Conservation (phyloP, 345 rosid species). For the Combretum micranthum region DNA sequence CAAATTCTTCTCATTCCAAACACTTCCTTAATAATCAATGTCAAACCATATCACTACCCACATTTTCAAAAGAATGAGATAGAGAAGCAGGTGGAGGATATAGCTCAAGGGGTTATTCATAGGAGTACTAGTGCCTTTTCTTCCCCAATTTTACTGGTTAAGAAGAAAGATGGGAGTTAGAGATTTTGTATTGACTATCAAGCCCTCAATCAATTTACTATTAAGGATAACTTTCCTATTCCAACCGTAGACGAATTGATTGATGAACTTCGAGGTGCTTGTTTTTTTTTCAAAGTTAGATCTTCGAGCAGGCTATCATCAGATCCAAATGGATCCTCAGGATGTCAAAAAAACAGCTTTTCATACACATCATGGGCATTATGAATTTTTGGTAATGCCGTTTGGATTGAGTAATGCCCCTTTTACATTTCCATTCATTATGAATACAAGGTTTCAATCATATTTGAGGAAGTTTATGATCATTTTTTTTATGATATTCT, state of each 20-base stretch:
- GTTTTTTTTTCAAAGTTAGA: neutral
- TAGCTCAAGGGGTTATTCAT: neutral
- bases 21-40: too few species aligned
- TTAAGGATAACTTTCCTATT: neutral
- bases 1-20: too few species aligned
- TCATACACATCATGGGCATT: neutral
- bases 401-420: neutral
- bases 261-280: neutral
- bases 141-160: neutral
- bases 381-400: neutral
- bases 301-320: neutral
- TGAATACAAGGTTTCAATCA: neutral
- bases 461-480: neutral
- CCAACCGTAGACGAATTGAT: neutral
- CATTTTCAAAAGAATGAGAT: too few species aligned
- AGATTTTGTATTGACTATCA: too few species aligned
- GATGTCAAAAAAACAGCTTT: neutral
- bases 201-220: too few species aligned
- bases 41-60: too few species aligned
- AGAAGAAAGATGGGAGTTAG: neutral
- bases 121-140: neutral
- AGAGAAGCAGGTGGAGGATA: too few species aligned
- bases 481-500: neutral
- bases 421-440: neutral
- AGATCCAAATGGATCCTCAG: neutral